Evolutionary conservation across 2,329 filamentous ascomycete genomes (phyloP), one percentile per base, ranked within the genome.

Genomic region (Aspergillus hortae): DNA sequence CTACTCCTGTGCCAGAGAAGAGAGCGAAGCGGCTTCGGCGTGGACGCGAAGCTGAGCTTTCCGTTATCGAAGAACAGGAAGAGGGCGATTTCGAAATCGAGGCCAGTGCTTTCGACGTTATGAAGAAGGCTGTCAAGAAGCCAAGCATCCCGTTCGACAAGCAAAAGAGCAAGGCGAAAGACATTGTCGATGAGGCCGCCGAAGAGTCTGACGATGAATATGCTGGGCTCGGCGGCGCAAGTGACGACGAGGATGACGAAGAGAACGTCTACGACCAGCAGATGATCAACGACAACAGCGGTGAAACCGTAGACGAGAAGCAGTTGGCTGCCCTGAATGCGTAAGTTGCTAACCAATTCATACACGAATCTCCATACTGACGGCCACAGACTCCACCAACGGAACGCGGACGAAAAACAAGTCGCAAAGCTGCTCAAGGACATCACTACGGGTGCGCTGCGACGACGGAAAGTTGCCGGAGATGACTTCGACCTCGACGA

Each of bases 141-240:
- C 77, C 80, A 47, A 73, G 75, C 5, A 77, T 80, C 14, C 76
- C 78, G 1, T 95, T 91, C 61, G 82, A 96, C 73, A 89, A 87
- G 71, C 92, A 90, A 71, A 92, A 88, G 68, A 95, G 90, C 74
- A 86, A 89, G 66, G 92, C 92, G 0, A 91, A 86, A 64, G 86
- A 87, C 21, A 89, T 96, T 81, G 80, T 99, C 35, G 84, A 97
- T 59, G 94, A 96, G 60, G 91, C 95, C 67, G 92, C 94, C 55
- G 90, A 96, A 63, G 94, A 99, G 73, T 99, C 94, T 0, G 95
- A 99, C 67, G 94, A 99, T 67, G 94, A 99, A 70, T 99, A 97
- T 68, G 92, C 92, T 36, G 94, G 94, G 4, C 79, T 99, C 9
- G 94, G 94, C 60, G 94, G 94, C 56, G 87, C 79, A 10, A 92